Base-by-base conservation (phyloP, 768 basidiomycete genomes). In the Serendipita sp. region DNA sequence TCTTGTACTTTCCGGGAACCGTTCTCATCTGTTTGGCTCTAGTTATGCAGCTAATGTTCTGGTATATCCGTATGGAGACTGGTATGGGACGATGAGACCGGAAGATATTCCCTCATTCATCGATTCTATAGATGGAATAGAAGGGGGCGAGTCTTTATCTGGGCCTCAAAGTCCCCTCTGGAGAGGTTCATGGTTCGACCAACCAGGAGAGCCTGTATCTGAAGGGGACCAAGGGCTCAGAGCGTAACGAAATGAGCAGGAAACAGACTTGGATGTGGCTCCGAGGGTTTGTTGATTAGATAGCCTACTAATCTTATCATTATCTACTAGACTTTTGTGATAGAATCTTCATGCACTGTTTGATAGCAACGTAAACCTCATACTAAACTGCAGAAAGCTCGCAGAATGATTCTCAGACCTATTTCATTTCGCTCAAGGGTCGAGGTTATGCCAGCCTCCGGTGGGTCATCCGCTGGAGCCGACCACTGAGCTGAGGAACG, bases 141-240 rank as follows among this genome's bases (percentile, higher is more conserved):
- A 60, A n/a, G 56, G 34, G 4, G 4, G 11, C 8, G 56, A 36
- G 5, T 32, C 28, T 8, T 28, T 60, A 4, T 28, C 56, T 8
- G 56, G 56, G 10, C 56, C 56, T 10, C 8, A 30, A 10, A 60
- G 56, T 60, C 34, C 34, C 10, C 34, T 60, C 8, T 60, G 56
- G 56, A 60, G 56, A 60, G 56, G 56, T 28, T 32, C 28, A 30
- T 60, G 56, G 56, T 60, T 60, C 56, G 56, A 60, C n/a, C 23
- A 28, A 4, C 56, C 23, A 5, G 56, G 56, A 60, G 56, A 60
- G 7, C n/a, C 56, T 3, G 11, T 8, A n/a, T 28, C 16, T 11
- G 48, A 18, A 7, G n/a, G 48, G n/a, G 32, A 7, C 48, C n/a
- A 18, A n/a, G 10, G 32, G 56, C 23, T 28, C 23, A 23, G 32